Percentiles rank a stretch among this genome's conserved stretches.
These are phyloP conservation scores for Kwoniella shivajii DNA, from an alignment of 1,284 basidiomycete species.

Conservation along the genomic window DNA sequence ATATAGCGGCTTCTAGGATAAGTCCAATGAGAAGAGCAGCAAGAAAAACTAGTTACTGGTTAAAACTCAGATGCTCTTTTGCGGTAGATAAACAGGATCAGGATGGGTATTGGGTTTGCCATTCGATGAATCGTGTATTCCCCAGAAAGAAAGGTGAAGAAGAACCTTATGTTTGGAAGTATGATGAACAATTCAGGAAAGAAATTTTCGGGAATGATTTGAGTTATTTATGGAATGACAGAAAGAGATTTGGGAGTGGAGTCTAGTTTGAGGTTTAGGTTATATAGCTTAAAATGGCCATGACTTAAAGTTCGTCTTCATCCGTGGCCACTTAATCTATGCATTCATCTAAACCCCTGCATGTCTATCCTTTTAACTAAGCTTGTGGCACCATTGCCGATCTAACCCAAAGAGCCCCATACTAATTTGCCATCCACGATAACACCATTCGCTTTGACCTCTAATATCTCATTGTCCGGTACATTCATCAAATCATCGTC, in stretches of 20 bases:
- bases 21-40: background rate
- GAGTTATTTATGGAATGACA: background rate
- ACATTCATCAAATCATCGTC: slow-evolving; percentile 76
- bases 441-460: slow-evolving; percentile 72
- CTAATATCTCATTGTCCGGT: slow-evolving; percentile 65
- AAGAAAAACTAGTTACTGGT: background rate
- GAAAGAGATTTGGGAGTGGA: background rate
- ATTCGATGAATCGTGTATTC: background rate
- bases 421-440: slow-evolving; percentile 74
- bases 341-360: no score
- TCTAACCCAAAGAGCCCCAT: slow-evolving; percentile 52
- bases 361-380: no score
- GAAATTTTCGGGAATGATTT: slow-evolving; percentile 1
- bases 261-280: no score
- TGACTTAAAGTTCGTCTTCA: no score
- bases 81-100: background rate
- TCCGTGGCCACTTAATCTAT: no score
- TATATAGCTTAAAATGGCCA: no score
- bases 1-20: background rate
- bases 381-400: no score
- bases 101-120: background rate
- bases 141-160: background rate
- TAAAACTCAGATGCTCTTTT: background rate
- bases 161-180: background rate
- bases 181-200: background rate